Conservation (phyloP, 1,139 yeast species). For the Kazachstania sp. region DNA sequence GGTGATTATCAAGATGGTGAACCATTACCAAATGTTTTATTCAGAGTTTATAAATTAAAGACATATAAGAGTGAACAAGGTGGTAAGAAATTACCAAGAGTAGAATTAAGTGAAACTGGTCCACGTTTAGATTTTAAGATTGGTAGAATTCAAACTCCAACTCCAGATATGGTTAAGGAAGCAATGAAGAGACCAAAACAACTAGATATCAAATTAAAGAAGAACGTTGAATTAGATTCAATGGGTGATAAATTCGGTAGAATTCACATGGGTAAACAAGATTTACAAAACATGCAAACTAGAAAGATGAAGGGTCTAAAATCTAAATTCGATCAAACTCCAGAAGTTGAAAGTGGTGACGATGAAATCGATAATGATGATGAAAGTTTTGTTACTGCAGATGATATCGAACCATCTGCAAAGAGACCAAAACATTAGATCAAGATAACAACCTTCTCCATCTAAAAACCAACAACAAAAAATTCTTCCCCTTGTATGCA, state of each 20-base stretch:
- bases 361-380: constrained; percentile 54
- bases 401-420: constrained; percentile 37
- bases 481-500: neutral
- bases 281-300: constrained; percentile 79
- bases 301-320: constrained; percentile 98
- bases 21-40: constrained; percentile 68
- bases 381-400: constrained; percentile 54
- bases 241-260: constrained; percentile 98
- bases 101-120: constrained; percentile 90
- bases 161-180: constrained; percentile 85
- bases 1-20: constrained; percentile 69
- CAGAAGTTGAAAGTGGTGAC: constrained; percentile 41
- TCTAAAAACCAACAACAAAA: neutral
- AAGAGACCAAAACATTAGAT: constrained; percentile 34
- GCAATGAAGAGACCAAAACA: constrained; percentile 78
- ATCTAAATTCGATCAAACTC: constrained; percentile 66
- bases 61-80: constrained; percentile 72
- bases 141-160: constrained; percentile 79
- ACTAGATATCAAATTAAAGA: constrained; percentile 71
- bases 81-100: constrained; percentile 67
- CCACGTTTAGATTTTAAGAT: constrained; percentile 90
- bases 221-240: constrained; percentile 77
- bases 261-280: constrained; percentile 94
- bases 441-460: neutral
- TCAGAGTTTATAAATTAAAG: constrained; percentile 83